phyloP scores from a whole-genome alignment of 495 filamentous ascomycete genomes.

The Massariosphaeria phaeospora region DNA sequence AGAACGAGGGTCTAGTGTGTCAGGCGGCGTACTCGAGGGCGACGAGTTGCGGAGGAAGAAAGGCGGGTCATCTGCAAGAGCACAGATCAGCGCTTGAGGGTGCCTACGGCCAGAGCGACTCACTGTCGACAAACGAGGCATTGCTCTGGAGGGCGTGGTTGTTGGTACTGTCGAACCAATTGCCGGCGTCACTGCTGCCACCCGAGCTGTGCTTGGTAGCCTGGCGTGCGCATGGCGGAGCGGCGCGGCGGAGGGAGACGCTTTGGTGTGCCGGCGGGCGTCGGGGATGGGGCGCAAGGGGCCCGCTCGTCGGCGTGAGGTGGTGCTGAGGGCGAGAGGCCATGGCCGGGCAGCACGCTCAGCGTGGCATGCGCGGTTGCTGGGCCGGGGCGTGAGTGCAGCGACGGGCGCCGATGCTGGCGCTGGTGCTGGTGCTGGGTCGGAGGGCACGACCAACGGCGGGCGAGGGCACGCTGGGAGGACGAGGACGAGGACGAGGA shows the following conservation, averaged over 20 bases:
- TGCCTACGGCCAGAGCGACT: neutral
- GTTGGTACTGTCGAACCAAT: slow-evolving; percentile 44
- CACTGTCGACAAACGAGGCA: slow-evolving; percentile 35
- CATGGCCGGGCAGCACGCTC: too few relatives aligned
- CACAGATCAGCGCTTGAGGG: neutral
- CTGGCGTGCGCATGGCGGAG: neutral
- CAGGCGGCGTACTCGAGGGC: slow-evolving; percentile 37
- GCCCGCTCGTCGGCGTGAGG: neutral
- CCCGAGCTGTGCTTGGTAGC: slow-evolving; percentile 38
- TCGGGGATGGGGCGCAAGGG: slow-evolving; percentile 31
- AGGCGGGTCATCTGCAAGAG: slow-evolving; percentile 40
- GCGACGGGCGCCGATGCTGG: too few relatives aligned
- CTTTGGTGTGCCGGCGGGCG: slow-evolving; percentile 36
- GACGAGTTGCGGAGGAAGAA: slow-evolving; percentile 41
- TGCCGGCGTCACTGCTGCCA: slow-evolving; percentile 43
- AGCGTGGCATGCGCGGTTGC: too few relatives aligned
- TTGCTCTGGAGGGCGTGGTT: slow-evolving; percentile 33
- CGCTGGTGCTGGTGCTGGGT: too few relatives aligned
- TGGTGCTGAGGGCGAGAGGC: neutral
- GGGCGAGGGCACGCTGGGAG: too few relatives aligned
- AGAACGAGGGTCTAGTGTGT: slow-evolving; percentile 1
- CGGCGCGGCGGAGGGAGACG: slow-evolving; percentile 35
- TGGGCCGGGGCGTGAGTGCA: too few relatives aligned
- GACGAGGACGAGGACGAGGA: too few relatives aligned
- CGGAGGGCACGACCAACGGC: too few relatives aligned